Evolutionary conservation across 2,329 filamentous ascomycete species (phyloP).

Genomic region (Aspergillus quadrilineatus): DNA sequence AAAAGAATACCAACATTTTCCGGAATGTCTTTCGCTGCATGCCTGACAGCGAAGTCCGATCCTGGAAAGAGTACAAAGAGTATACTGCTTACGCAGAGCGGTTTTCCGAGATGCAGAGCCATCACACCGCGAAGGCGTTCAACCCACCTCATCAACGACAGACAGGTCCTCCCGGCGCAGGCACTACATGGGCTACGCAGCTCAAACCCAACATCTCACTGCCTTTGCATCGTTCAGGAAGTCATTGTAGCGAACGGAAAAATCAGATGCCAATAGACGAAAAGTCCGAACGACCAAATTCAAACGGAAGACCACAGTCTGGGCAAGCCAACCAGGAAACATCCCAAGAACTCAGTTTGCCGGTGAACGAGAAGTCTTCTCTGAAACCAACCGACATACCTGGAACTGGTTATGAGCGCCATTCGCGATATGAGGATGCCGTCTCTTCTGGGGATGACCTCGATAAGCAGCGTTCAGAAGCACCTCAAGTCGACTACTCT

Average conservation of each 20-base stretch:
- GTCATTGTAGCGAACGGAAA: slow-evolving; percentile 30
- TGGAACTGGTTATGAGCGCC: slow-evolving; percentile 24
- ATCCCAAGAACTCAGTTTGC: slow-evolving; percentile 32
- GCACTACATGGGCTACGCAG: slow-evolving; percentile 24
- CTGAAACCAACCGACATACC: slow-evolving; percentile 31
- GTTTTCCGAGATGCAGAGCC: slow-evolving; percentile 68
- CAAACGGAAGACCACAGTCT: slow-evolving; percentile 35
- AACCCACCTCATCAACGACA: slow-evolving; percentile 42
- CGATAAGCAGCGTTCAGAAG: slow-evolving; percentile 32
- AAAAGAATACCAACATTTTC: slow-evolving; percentile 94
- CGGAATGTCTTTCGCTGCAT: slow-evolving; percentile 93
- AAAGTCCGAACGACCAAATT: slow-evolving; percentile 35
- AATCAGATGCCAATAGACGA: slow-evolving; percentile 32
- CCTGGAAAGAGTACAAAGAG: slow-evolving; percentile 90
- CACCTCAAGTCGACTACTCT: slow-evolving; percentile 39
- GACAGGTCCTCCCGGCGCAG: slow-evolving; percentile 41
- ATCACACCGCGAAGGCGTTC: slow-evolving; percentile 50
- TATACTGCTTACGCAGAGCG: slow-evolving; percentile 73
- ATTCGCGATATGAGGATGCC: slow-evolving; percentile 28
- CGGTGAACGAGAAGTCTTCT: slow-evolving; percentile 47
- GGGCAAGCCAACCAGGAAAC: slow-evolving; percentile 32
- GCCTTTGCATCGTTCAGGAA: slow-evolving; percentile 31
- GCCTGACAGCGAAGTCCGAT: slow-evolving; percentile 91
- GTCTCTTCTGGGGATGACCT: slow-evolving; percentile 28
- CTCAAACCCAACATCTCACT: slow-evolving; percentile 27